These are phyloP conservation scores for Barnettozyma wickerhamii DNA, from an alignment of 805 yeast genomes.

Conservation along the genomic window DNA sequence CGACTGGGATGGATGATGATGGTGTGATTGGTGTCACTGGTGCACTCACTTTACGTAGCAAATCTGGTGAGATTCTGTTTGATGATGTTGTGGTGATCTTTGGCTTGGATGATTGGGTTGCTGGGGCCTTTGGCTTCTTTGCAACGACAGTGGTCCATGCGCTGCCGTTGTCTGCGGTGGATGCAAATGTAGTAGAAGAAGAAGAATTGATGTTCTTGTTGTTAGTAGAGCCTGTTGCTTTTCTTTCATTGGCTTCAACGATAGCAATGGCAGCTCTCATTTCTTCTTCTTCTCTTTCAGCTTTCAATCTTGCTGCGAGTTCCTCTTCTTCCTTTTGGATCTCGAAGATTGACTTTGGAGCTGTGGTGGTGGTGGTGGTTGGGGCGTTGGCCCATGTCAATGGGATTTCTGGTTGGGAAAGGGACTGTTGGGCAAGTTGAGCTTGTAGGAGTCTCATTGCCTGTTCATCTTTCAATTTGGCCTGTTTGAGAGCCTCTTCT, in stretches of 20 bases:
- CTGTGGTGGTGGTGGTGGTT: constrained; percentile 10
- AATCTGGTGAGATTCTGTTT: constrained; percentile 28
- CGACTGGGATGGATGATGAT: constrained; percentile 5
- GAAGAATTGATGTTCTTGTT: neutral
- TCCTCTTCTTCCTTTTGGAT: constrained; percentile 56
- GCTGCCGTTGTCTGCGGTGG: constrained; percentile 8
- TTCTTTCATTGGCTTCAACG: constrained; percentile 11
- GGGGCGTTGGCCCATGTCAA: constrained; percentile 5
- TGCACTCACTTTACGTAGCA: constrained; percentile 36
- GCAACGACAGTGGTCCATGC: constrained; percentile 39
- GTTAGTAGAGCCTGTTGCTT: constrained; percentile 1
- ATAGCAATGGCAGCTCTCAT: constrained; percentile 23
- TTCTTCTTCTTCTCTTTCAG: constrained; percentile 7
- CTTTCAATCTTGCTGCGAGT: constrained; percentile 20
- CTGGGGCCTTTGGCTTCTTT: constrained; percentile 17
- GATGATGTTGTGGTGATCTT: constrained; percentile 14
- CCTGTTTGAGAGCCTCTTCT: constrained; percentile 40
- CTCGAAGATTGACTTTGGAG: constrained; percentile 49
- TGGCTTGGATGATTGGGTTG: constrained; percentile 6
- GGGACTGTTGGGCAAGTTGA: constrained; percentile 17
- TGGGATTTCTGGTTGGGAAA: constrained; percentile 11
- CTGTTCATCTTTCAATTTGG: constrained; percentile 30
- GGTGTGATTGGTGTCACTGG: constrained; percentile 9
- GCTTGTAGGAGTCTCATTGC: constrained; percentile 10
- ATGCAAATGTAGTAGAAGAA: constrained; percentile 18